Evolutionary conservation across 371 early-diverging fungal genomes (phyloP), one percentile per base, ranked within the genome.

Genomic region (Coemansia sp.): DNA sequence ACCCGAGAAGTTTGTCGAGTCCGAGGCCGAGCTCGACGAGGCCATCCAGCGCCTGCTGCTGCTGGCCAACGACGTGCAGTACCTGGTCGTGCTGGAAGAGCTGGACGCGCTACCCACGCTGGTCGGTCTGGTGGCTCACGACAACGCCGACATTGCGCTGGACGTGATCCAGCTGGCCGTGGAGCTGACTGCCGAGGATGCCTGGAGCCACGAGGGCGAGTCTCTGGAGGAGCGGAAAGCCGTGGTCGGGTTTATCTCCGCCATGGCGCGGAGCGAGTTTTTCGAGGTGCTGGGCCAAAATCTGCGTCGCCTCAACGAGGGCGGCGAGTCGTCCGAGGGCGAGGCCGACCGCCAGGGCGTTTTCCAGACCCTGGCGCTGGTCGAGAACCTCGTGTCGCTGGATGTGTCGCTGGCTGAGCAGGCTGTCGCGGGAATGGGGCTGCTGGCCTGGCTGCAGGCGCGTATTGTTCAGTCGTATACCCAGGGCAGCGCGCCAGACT

Each of bases 1-100:
- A 45, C 77, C 80, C 4, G 34, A 40, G 59, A 80, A 87, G 65
- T 97, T 94, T 76, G 88, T 94, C 77, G 96, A 95, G 57, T 95
- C 95, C 31, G 98, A 97, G 76, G 87, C 94, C 1, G 96, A 95
- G 63, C 80, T 97, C 42, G 96, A 94, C 60, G 94, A 91, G 66
- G 90, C 88, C 36, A 86, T 95, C 61, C 89, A 93, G 62, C 83
- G 82, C 33, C 68, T 97, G 50, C 77, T 86, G 65, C 77, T 83
- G 9, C 76, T 93, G 53, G 87, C 90, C 5, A 88, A 91, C 55
- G 89, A 86, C 7, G 95, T 94, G 11, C 86, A 93, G 9, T 77
- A 87, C 36, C 91, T 94, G 69, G 84, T 86, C 4, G 82, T 83
- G 9, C 78, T 94, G 4, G 83, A 93, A 3, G 81, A 86, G 20